Evolutionary conservation across 495 filamentous ascomycete species (phyloP), one percentile per base, ranked within the genome.

Genomic region (Neurospora intermedia): DNA sequence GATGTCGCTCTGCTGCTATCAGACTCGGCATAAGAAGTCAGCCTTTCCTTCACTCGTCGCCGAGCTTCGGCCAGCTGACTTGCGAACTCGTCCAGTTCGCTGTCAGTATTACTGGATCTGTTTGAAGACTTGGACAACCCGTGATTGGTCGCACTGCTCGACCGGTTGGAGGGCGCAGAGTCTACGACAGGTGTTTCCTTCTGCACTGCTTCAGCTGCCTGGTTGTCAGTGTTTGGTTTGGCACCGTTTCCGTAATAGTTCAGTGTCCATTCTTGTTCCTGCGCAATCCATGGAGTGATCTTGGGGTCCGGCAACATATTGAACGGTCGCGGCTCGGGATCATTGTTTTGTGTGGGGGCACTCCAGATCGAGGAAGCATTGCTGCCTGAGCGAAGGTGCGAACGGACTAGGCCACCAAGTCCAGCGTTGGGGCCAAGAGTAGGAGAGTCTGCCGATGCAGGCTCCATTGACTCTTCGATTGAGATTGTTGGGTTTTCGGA

Each of bases 331-430:
- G 83, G 82, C 10, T 80, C 82, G 4, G 80, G 74, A n/a, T 77
- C 77, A 0, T 77, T 76, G 2, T 75, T 78, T 18, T 78, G 74
- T 11, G 78, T 77, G 0, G 74, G 43, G 2, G 72, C 74, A 6
- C 86, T 89, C 78, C 90, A 92, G 62, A 96, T 85, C 0, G 94
- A 95, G 31, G 94, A 97, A 48, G 87, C 84, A 71, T 91, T 91
- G 81, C 96, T 98, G 70, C 91, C 89, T 16, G 88, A 88, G 31
- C 96, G 91, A 16, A 99, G 86, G 81, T 98, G 96, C 72, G 94
- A 90, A 41, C 91, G 91, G 45, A 98, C 90, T 80, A 98, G 87
- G 23, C 92, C 92, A 77, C 90, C 94, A 23, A 98, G 85, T 15
- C 92, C 93, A 70, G 89, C 82, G 0, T 80, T 74, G 10, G 93